A percentile compares a stretch with the other conserved stretches of the same genome.
Conservation (phyloP, 1,284 basidiomycete species). For the Inonotus hispidus region DNA sequence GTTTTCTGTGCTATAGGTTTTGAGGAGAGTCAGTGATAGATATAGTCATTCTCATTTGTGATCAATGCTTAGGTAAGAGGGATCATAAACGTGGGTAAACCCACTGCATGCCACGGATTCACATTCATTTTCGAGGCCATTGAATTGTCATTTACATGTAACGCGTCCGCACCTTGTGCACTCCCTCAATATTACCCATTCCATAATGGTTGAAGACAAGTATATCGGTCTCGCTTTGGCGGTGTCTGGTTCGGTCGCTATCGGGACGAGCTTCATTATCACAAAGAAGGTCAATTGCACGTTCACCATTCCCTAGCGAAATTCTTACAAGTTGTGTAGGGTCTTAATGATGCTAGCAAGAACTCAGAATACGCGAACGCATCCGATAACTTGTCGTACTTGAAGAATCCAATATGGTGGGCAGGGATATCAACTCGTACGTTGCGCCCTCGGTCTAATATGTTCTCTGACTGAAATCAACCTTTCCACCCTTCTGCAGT, state of each 20-base stretch:
- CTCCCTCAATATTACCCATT: conserved; percentile 1
- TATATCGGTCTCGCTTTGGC: conserved; percentile 88
- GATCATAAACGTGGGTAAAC: not conserved
- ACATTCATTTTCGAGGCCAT: not conserved
- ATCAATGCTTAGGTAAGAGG: too few species aligned
- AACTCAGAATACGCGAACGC: conserved; percentile 49
- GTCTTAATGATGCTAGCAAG: conserved; percentile 73
- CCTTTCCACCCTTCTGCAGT: conserved; percentile 44
- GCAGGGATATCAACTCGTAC: conserved; percentile 89
- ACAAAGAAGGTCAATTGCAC: conserved; percentile 79
- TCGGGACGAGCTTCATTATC: conserved; percentile 92
- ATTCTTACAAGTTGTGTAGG: conserved; percentile 38
- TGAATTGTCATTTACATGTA: not conserved
- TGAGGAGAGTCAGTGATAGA: too few species aligned
- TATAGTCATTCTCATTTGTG: too few species aligned
- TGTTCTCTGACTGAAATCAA: conserved; percentile 19
- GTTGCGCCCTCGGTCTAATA: conserved; percentile 32
- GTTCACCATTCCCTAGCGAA: not conserved
- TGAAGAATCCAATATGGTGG: conserved; percentile 98
- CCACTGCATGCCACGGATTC: not conserved
- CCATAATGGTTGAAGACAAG: conserved; percentile 78
- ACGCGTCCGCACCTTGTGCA: not conserved
- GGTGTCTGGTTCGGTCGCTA: conserved; percentile 76
- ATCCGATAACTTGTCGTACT: conserved; percentile 80
- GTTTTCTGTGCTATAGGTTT: too few species aligned